A percentile compares a stretch with the other conserved stretches of the same genome.
Conservation (phyloP, 805 yeast species). For the Lachancea sp. region DNA sequence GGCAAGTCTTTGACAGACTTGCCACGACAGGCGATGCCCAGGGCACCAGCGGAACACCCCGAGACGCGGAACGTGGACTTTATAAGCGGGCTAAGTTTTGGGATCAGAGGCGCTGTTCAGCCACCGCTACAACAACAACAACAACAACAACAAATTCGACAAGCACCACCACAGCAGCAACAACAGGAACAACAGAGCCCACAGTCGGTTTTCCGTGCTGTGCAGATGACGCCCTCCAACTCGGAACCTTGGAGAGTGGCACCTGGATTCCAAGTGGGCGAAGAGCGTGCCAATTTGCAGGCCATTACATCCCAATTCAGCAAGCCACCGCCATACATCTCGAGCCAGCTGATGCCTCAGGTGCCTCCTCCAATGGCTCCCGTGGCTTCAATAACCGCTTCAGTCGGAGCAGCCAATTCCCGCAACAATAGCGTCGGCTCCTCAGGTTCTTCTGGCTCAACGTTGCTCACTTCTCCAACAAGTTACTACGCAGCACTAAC, state of each 20-base stretch:
- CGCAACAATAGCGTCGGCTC: constrained; percentile 10
- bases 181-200: not conserved
- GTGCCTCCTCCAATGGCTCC: constrained; percentile 3
- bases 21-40: constrained; percentile 17
- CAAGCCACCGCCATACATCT: not conserved
- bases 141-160: not conserved
- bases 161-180: not conserved
- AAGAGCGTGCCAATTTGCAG: constrained; percentile 1
- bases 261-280: constrained; percentile 9
- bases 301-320: constrained; percentile 1
- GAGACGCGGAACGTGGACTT: constrained; percentile 21
- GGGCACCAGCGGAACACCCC: constrained; percentile 3
- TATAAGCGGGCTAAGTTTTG: constrained; percentile 21
- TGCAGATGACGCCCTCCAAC: constrained; percentile 21
- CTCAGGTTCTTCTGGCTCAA: constrained; percentile 8
- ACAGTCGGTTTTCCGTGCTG: constrained; percentile 4
- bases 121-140: not conserved
- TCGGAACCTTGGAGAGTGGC: constrained; percentile 18
- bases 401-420: constrained; percentile 5
- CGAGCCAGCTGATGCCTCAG: not conserved
- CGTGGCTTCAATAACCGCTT: constrained; percentile 1
- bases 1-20: constrained; percentile 31
- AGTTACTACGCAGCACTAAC: constrained; percentile 12
- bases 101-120: not conserved
- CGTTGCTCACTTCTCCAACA: constrained; percentile 9